phyloP scores from a whole-genome alignment of 2,329 filamentous ascomycete genomes.

The Biscogniauxia sp. region DNA sequence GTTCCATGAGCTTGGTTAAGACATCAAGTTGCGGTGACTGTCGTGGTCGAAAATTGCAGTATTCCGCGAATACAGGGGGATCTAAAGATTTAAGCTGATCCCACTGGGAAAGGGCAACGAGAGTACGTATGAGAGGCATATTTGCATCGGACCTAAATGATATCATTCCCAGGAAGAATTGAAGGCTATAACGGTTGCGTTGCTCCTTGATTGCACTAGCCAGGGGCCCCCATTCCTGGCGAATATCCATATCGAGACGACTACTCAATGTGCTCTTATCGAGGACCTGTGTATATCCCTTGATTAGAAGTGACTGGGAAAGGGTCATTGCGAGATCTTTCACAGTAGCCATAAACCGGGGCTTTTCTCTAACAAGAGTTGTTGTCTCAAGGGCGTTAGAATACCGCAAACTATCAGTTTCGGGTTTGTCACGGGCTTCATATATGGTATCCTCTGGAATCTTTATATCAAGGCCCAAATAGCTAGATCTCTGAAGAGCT shows the following conservation, averaged over 20 bases:
- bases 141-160: constrained; percentile 25
- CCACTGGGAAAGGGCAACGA: constrained; percentile 45
- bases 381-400: constrained; percentile 17
- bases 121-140: constrained; percentile 24
- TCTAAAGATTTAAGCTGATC: constrained; percentile 36
- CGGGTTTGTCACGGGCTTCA: constrained; percentile 17
- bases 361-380: constrained; percentile 10
- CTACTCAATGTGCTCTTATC: constrained; percentile 23
- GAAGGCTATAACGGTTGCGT: constrained; percentile 12
- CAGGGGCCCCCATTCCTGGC: constrained; percentile 26
- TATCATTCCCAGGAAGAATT: constrained; percentile 27
- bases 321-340: constrained; percentile 19
- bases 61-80: constrained; percentile 36
- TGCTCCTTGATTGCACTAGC: constrained; percentile 19
- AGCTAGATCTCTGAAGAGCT: constrained; percentile 23
- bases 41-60: constrained; percentile 34
- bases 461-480: constrained; percentile 5
- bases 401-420: constrained; percentile 16
- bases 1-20: constrained; percentile 33
- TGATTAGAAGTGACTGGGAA: constrained; percentile 19
- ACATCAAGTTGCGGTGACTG: constrained; percentile 32
- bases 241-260: constrained; percentile 21
- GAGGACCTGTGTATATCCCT: constrained; percentile 19
- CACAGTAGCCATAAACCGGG: constrained; percentile 17
- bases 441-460: constrained; percentile 13